These are phyloP conservation scores for Lolium perenne DNA, from an alignment of 176 grass and related monocot genomes.

Conservation along the genomic window DNA sequence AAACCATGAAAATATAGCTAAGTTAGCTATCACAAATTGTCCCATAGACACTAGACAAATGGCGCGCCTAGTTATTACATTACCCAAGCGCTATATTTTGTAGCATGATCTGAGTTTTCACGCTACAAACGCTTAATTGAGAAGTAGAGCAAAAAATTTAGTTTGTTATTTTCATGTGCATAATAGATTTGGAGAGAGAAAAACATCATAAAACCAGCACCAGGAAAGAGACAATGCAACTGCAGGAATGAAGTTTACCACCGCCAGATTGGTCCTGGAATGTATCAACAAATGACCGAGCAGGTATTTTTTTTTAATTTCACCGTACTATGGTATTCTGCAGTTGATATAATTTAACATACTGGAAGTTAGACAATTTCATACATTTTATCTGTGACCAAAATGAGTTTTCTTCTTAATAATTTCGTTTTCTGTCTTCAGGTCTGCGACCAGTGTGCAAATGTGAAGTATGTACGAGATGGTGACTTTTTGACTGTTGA, in stretches of 20 bases:
- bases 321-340: slow-evolving; percentile 10
- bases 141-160: background rate
- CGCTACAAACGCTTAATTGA: background rate
- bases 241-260: slow-evolving; percentile 99
- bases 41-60: background rate
- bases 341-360: slow-evolving; percentile 8
- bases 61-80: background rate
- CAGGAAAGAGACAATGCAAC: slow-evolving; percentile 90
- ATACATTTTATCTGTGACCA: background rate
- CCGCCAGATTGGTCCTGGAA: slow-evolving; percentile 96
- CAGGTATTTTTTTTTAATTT: slow-evolving; percentile 59
- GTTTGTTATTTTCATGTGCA: slow-evolving; percentile 7
- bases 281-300: slow-evolving; percentile 99
- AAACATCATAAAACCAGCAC: slow-evolving; percentile 92
- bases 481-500: slow-evolving; percentile 94
- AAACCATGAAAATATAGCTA: slow-evolving; percentile 9
- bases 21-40: background rate
- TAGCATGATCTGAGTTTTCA: slow-evolving; percentile 7
- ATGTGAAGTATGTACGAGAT: slow-evolving; percentile 95
- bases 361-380: background rate
- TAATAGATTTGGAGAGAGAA: slow-evolving; percentile 95
- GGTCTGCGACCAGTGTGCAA: slow-evolving; percentile 97
- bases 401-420: background rate
- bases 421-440: slow-evolving; percentile 21
- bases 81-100: background rate